Conservation (phyloP, 306 rosid species). For the Clitoria ternatea region DNA sequence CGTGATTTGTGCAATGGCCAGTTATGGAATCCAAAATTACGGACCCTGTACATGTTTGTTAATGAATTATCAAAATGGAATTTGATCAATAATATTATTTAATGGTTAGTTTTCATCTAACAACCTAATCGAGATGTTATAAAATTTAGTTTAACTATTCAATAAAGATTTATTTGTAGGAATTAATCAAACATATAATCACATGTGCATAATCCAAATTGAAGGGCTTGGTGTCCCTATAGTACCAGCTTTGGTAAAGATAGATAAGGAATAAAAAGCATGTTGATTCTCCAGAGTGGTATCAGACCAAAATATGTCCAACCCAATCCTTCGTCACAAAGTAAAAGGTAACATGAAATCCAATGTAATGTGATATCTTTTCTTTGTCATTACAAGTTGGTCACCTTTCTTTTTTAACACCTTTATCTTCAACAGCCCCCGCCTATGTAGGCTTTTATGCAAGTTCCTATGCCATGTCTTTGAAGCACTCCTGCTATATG, state of each 20-base stretch:
- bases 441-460: constrained; percentile 32
- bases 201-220: constrained; percentile 9
- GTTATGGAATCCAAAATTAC: constrained; percentile 14
- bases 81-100: too few relatives aligned
- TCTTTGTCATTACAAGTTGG: constrained; percentile 40
- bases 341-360: constrained; percentile 53
- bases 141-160: too few relatives aligned
- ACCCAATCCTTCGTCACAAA: constrained; percentile 54
- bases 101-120: too few relatives aligned
- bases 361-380: constrained; percentile 33
- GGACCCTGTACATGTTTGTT: not conserved
- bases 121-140: too few relatives aligned
- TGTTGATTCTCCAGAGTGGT: constrained; percentile 29
- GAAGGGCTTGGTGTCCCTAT: constrained; percentile 21
- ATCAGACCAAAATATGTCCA: constrained; percentile 21
- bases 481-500: constrained; percentile 36
- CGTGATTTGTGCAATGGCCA: constrained; percentile 11
- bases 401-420: constrained; percentile 31
- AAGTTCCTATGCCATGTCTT: constrained; percentile 36
- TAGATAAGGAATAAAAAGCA: constrained; percentile 31
- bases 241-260: constrained; percentile 21
- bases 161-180: too few relatives aligned
- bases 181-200: too few relatives aligned
- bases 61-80: too few relatives aligned
- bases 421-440: constrained; percentile 41